Evolutionary conservation across 441 rosid genomes (phyloP), one percentile per base, ranked within the genome.

Genomic region (Omphalea diandra): DNA sequence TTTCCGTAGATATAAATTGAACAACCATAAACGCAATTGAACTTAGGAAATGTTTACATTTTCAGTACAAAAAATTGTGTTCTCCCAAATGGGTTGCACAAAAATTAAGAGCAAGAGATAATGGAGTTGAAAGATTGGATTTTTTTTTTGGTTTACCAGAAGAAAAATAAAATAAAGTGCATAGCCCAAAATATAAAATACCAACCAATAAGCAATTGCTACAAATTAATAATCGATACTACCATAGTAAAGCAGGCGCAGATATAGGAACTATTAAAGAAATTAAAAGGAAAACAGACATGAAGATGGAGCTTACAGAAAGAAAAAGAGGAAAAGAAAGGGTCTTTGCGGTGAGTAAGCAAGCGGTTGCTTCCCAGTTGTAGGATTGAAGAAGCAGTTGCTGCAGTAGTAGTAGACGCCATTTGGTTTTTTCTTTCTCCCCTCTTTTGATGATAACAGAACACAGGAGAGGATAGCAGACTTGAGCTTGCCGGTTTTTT

Each of bases 221-320:
- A 46, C 22, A 17, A 38, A 46, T 50, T n/a, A 20, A 49, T 3
- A 49, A 20, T 46, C 20, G n/a, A 46, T 46, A 50, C 12, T n/a
- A 22, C 29, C 57, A 65, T 11, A 32, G 20, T 11, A 65, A 35
- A 65, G 29, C 5, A 63, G 14, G 50, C 35, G 20, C 47, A 70
- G 2, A n/a, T n/a, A n/a, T n/a, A n/a, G 8, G 29, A 52, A 44
- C 27, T 47, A 62, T 17, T 18, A 11, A 50, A 41, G 36, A 68
- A 55, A 73, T 15, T 35, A 33, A 50, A 47, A 54, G 9, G 35
- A 44, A 68, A 12, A 47, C 9, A 17, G 5, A 29, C n/a, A n/a
- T n/a, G n/a, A 2, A 32, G 40, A 61, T 44, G n/a, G 24, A 54
- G 41, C 70, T 63, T 56, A 68, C 77, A 69, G 74, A 69, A 69